Conservation (phyloP, 768 basidiomycete species). For the Termitomyces sp. region DNA sequence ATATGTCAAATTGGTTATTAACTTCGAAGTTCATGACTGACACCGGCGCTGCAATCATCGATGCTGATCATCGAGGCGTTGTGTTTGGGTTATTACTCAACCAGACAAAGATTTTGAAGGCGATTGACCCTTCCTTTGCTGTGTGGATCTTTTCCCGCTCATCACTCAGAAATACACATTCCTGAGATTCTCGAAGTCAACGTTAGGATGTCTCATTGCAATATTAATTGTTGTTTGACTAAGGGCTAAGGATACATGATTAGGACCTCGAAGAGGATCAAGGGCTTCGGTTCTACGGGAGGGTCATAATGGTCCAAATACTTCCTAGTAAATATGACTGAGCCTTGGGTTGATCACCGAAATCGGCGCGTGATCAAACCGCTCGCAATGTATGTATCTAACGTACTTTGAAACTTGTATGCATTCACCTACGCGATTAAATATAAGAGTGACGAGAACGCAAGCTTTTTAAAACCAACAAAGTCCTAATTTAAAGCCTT, state of each 20-base stretch:
- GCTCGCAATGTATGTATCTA: background rate
- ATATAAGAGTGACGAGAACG: background rate
- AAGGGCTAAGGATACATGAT: background rate
- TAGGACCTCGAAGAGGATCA: slow-evolving; percentile 84
- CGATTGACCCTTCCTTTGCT: slow-evolving; percentile 18
- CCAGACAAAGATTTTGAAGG: slow-evolving; percentile 88
- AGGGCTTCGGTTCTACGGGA: slow-evolving; percentile 96
- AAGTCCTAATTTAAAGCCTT: slow-evolving; percentile 5
- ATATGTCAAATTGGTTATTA: slow-evolving; percentile 21
- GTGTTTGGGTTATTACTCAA: slow-evolving; percentile 94
- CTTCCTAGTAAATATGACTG: slow-evolving; percentile 4
- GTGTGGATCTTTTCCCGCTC: slow-evolving; percentile 24
- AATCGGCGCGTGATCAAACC: background rate
- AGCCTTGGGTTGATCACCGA: background rate
- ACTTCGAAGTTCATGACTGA: slow-evolving; percentile 98
- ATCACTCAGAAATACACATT: slow-evolving; percentile 87
- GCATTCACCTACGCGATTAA: background rate
- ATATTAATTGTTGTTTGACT: background rate
- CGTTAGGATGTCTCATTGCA: slow-evolving; percentile 34
- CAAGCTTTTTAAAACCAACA: background rate
- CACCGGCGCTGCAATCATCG: slow-evolving; percentile 96
- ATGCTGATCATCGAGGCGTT: slow-evolving; percentile 91
- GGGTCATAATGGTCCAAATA: slow-evolving; percentile 55
- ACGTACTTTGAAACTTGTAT: background rate
- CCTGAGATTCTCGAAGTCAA: slow-evolving; percentile 84